Conservation (phyloP, 1,139 yeast species). For the Candida gigantensis region DNA sequence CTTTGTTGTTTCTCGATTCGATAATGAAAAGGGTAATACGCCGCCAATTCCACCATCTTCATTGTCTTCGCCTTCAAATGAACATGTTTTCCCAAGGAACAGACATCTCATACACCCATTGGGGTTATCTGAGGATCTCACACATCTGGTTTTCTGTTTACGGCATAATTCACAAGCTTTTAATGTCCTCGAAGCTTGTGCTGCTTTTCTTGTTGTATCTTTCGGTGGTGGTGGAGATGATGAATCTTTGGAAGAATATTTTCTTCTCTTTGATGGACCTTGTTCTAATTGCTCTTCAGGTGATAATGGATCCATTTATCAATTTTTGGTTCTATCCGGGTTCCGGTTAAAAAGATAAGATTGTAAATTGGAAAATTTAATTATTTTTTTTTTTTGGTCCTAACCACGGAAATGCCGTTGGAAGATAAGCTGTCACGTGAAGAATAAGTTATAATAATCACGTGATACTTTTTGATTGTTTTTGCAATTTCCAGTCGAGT, state of each 20-base stretch:
- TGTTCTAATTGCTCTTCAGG: background rate
- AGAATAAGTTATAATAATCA: background rate
- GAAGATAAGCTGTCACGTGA: too few relatives aligned
- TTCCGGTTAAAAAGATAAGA: background rate
- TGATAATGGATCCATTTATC: background rate
- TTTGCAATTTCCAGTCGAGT: too few relatives aligned
- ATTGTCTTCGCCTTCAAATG: conserved; percentile 36
- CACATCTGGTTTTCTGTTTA: conserved; percentile 63
- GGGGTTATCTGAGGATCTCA: conserved; percentile 46
- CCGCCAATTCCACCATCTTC: conserved; percentile 2
- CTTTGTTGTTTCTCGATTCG: conserved; percentile 5
- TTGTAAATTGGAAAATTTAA: background rate
- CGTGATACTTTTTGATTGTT: too few relatives aligned
- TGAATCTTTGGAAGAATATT: background rate
- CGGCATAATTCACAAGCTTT: conserved; percentile 64
- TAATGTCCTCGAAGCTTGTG: conserved; percentile 48
- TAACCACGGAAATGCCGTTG: background rate
- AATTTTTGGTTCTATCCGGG: too few relatives aligned
- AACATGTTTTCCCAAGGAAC: conserved; percentile 52
- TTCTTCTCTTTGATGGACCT: conserved; percentile 5
- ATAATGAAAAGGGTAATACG: conserved; percentile 3
- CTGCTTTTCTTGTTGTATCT: conserved; percentile 21
- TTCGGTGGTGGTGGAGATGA: conserved; percentile 4
- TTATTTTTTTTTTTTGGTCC: background rate
- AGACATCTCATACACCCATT: conserved; percentile 57